These are phyloP conservation scores for Discostella stelligeroides DNA, from an alignment of 108 stramenopile species.

Conservation along the genomic window DNA sequence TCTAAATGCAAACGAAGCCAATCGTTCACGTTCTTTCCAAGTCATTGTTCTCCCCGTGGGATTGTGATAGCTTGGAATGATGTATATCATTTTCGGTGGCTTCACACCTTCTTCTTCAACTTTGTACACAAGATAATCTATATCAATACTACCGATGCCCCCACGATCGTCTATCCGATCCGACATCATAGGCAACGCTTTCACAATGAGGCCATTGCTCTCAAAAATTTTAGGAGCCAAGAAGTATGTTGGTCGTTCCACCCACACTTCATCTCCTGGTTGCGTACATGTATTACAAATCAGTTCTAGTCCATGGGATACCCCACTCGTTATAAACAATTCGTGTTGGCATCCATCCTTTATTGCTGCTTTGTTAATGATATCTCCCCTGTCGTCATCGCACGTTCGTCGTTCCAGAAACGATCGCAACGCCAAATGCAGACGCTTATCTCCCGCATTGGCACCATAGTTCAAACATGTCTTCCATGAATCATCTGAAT, in stretches of 20 bases:
- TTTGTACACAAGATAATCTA: constrained; percentile 39
- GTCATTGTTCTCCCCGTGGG: constrained; percentile 63
- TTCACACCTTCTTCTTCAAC: constrained; percentile 41
- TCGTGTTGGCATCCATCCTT: constrained; percentile 4
- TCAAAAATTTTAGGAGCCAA: constrained; percentile 59
- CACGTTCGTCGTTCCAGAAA: constrained; percentile 55
- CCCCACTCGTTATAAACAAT: constrained; percentile 69
- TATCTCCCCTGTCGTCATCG: constrained; percentile 44
- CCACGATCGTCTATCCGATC: constrained; percentile 7
- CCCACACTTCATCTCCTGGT: constrained; percentile 63
- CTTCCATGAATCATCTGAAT: constrained; percentile 27
- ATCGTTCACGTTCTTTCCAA: no score
- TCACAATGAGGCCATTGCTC: constrained; percentile 55
- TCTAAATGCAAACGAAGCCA: no score
- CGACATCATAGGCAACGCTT: constrained; percentile 56
- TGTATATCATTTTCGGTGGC: constrained; percentile 64
- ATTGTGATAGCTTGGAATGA: constrained; percentile 76
- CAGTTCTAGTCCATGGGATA: constrained; percentile 71
- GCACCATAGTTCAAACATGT: constrained; percentile 47
- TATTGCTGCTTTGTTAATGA: not conserved
- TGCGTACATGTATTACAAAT: constrained; percentile 52
- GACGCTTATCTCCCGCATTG: constrained; percentile 45
- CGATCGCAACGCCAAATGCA: constrained; percentile 39
- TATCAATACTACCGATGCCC: constrained; percentile 42
- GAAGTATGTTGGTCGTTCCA: constrained; percentile 74